A percentile compares a stretch with the other conserved stretches of the same genome.
Conservation (phyloP, 192 early-diverging fungal genomes). For the Backusella parvicylindrica region DNA sequence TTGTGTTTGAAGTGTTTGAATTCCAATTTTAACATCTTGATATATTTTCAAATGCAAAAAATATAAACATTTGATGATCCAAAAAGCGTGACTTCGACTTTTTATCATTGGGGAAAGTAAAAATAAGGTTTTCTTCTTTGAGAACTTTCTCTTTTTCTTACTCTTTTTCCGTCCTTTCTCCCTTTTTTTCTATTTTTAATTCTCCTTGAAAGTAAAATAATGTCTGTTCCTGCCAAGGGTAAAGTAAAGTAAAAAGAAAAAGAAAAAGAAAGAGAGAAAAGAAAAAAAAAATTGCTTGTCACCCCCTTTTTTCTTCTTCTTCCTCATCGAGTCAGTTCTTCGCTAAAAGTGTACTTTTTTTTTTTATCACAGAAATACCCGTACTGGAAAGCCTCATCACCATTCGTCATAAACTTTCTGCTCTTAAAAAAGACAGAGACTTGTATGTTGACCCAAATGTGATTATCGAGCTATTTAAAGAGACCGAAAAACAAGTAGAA, state of each 20-base stretch:
- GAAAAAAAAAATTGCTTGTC: too few relatives aligned
- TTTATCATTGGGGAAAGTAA: background rate
- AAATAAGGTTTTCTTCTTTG: background rate
- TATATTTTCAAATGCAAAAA: too few relatives aligned
- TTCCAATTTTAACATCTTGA: too few relatives aligned
- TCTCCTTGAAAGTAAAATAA: background rate
- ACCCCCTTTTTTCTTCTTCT: background rate
- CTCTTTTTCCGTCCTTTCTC: background rate
- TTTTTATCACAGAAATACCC: slow-evolving; percentile 47
- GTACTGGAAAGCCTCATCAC: slow-evolving; percentile 63
- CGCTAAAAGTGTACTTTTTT: background rate
- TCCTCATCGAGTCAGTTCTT: background rate
- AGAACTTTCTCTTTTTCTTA: background rate
- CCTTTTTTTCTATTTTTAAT: background rate
- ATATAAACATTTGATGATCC: background rate
- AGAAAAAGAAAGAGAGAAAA: too few relatives aligned
- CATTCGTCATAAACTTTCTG: slow-evolving; percentile 67
- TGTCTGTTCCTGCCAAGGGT: background rate
- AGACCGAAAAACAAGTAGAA: slow-evolving; percentile 53
- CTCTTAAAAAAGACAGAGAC: slow-evolving; percentile 72
- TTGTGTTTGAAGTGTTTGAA: background rate
- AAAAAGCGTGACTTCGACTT: background rate
- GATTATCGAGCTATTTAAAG: slow-evolving; percentile 60
- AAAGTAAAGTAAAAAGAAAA: background rate
- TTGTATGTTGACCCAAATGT: slow-evolving; percentile 62